These are phyloP conservation scores for Neurospora sp. DNA, from an alignment of 495 filamentous ascomycete genomes.

Conservation along the genomic window DNA sequence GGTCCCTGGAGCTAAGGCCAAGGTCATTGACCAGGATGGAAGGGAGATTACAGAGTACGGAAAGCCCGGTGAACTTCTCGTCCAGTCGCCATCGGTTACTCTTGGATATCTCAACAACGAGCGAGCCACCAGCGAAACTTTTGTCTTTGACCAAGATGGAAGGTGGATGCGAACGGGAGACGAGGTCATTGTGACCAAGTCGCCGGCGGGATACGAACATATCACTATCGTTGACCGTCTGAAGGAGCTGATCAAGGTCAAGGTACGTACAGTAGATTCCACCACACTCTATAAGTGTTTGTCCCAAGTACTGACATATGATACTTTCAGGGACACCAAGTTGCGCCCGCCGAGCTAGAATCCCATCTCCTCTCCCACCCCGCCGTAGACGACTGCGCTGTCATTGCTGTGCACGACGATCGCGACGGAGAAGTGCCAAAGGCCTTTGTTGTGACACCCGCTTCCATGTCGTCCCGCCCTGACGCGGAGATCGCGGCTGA, in stretches of 20 bases:
- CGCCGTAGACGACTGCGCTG: conserved; percentile 70
- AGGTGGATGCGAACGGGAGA: conserved; percentile 83
- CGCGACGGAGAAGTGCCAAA: conserved; percentile 75
- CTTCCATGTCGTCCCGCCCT: conserved; percentile 47
- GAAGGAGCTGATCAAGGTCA: conserved; percentile 92
- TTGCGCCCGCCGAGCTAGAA: conserved; percentile 85
- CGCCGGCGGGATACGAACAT: conserved; percentile 61
- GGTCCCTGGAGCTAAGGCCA: conserved; percentile 54
- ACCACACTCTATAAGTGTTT: not conserved
- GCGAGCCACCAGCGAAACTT: conserved; percentile 72
- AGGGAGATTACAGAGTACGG: conserved; percentile 66
- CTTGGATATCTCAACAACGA: conserved; percentile 81
- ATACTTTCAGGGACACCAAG: conserved; percentile 62
- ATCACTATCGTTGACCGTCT: conserved; percentile 78
- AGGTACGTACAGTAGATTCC: conserved; percentile 40
- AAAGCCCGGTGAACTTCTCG: conserved; percentile 68
- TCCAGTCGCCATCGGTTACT: conserved; percentile 66
- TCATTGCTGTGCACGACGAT: conserved; percentile 71
- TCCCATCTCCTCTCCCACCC: conserved; percentile 78
- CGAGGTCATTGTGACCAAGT: conserved; percentile 59
- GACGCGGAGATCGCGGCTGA: conserved; percentile 42
- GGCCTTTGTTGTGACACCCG: conserved; percentile 71
- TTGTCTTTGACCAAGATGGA: conserved; percentile 55
- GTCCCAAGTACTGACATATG: not conserved
- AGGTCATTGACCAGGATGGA: conserved; percentile 63